Evolutionary conservation across 352 stramenopile species (phyloP).

Genomic region (Phytophthora sp.): DNA sequence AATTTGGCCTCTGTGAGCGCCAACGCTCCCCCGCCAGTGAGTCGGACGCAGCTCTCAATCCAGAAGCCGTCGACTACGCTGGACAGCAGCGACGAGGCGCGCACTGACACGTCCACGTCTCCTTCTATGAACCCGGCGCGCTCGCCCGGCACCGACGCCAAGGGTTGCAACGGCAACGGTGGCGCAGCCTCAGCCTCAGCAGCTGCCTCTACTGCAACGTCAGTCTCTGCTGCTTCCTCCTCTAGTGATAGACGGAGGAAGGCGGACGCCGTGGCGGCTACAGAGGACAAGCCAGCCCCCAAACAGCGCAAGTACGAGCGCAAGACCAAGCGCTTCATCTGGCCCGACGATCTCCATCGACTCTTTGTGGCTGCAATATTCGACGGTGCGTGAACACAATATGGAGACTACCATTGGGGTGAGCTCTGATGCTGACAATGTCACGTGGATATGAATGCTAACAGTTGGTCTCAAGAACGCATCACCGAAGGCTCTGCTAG

Average conservation of each 20-base stretch:
- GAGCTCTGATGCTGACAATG: slow-evolving; percentile 10
- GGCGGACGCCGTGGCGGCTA: slow-evolving; percentile 2
- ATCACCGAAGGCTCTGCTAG: slow-evolving; percentile 81
- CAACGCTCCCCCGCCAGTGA: slow-evolving; percentile 19
- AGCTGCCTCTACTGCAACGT: not conserved
- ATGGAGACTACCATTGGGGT: not conserved
- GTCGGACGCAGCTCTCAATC: slow-evolving; percentile 31
- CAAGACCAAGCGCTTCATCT: slow-evolving; percentile 89
- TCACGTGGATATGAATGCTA: slow-evolving; percentile 7
- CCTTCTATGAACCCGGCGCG: slow-evolving; percentile 39
- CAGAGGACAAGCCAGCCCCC: slow-evolving; percentile 27
- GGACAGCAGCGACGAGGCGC: slow-evolving; percentile 50
- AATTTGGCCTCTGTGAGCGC: slow-evolving; percentile 27
- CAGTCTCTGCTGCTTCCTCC: not conserved
- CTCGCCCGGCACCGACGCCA: slow-evolving; percentile 26
- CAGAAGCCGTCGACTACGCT: slow-evolving; percentile 21
- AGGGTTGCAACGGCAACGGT: slow-evolving; percentile 7
- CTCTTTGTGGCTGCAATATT: slow-evolving; percentile 90
- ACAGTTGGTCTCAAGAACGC: slow-evolving; percentile 90
- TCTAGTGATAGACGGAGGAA: slow-evolving; percentile 30
- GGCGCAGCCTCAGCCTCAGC: not conserved
- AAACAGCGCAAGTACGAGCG: slow-evolving; percentile 89
- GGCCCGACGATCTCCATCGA: slow-evolving; percentile 88
- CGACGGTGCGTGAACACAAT: slow-evolving; percentile 60
- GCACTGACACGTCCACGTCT: slow-evolving; percentile 42